Evolutionary conservation across 2,329 filamentous ascomycete species (phyloP).

Genomic region (Exophiala bonariae): DNA sequence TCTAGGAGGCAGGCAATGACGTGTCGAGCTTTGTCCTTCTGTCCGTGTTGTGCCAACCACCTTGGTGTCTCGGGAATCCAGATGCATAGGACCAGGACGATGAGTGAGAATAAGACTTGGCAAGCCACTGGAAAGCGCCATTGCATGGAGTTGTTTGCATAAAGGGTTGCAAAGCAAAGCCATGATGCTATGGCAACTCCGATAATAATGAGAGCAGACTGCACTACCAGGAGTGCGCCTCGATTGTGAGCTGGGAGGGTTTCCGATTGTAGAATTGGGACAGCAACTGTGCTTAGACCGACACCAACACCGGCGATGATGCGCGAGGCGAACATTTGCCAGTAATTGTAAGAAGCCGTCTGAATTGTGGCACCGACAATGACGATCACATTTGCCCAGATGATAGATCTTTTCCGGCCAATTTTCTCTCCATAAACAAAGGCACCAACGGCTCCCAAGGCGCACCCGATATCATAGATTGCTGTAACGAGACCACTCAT

Average conservation of each 20-base stretch:
- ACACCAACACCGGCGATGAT: slow-evolving; percentile 46
- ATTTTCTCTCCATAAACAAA: slow-evolving; percentile 41
- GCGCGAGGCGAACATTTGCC: slow-evolving; percentile 47
- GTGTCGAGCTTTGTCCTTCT: slow-evolving; percentile 35
- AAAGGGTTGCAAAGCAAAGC: slow-evolving; percentile 14
- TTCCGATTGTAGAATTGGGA: slow-evolving; percentile 46
- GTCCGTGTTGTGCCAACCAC: slow-evolving; percentile 46
- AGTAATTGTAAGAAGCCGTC: slow-evolving; percentile 40
- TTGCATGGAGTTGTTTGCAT: slow-evolving; percentile 41
- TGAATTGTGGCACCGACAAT: slow-evolving; percentile 47
- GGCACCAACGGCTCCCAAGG: slow-evolving; percentile 15
- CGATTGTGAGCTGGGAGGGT: slow-evolving; percentile 43
- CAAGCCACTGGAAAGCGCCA: slow-evolving; percentile 60
- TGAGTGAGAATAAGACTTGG: slow-evolving; percentile 51
- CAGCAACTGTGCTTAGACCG: slow-evolving; percentile 34
- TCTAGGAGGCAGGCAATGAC: slow-evolving; percentile 35
- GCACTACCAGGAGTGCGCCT: slow-evolving; percentile 38
- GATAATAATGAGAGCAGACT: slow-evolving; percentile 16
- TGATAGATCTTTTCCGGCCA: slow-evolving; percentile 42
- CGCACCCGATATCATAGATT: slow-evolving; percentile 51
- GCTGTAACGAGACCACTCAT: slow-evolving; percentile 53
- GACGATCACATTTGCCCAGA: slow-evolving; percentile 43
- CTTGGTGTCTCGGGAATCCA: slow-evolving; percentile 43
- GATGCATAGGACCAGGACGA: slow-evolving; percentile 40
- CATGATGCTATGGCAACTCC: slow-evolving; percentile 16